phyloP scores from a whole-genome alignment of 2,329 filamentous ascomycete species.

The Alternaria atra region DNA sequence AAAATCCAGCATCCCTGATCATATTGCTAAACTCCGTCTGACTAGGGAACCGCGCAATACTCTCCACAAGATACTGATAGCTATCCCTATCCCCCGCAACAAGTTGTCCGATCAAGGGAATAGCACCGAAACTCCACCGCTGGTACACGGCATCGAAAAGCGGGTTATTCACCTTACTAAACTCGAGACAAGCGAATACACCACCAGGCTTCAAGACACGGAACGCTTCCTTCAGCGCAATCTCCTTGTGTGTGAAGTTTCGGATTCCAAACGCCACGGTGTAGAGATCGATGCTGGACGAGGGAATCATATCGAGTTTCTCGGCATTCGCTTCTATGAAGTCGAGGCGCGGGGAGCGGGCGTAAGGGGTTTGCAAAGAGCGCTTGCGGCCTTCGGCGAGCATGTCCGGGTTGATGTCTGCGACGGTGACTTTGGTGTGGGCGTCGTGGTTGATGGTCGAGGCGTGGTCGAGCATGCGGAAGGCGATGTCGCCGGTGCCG shows the following conservation, averaged over 20 bases:
- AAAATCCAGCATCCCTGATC: slow-evolving; percentile 85
- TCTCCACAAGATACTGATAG: slow-evolving; percentile 98
- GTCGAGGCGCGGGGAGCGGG: slow-evolving; percentile 61
- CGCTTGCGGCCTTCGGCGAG: slow-evolving; percentile 86
- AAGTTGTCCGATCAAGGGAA: slow-evolving; percentile 92
- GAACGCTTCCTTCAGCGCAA: slow-evolving; percentile 82
- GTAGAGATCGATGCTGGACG: slow-evolving; percentile 86
- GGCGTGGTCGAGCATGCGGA: slow-evolving; percentile 91
- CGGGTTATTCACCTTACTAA: slow-evolving; percentile 82
- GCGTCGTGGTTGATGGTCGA: slow-evolving; percentile 81
- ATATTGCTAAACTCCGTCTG: slow-evolving; percentile 85
- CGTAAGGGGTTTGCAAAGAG: slow-evolving; percentile 69
- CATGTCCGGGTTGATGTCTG: slow-evolving; percentile 97
- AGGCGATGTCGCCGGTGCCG: slow-evolving; percentile 96
- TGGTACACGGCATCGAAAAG: slow-evolving; percentile 89
- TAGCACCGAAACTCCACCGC: slow-evolving; percentile 93
- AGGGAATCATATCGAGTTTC: slow-evolving; percentile 70
- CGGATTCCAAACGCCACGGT: slow-evolving; percentile 97
- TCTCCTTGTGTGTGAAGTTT: slow-evolving; percentile 93
- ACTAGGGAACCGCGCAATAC: slow-evolving; percentile 90
- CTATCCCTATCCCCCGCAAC: slow-evolving; percentile 94
- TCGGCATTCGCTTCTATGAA: slow-evolving; percentile 95
- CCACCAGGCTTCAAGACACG: slow-evolving; percentile 93
- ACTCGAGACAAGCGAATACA: slow-evolving; percentile 96
- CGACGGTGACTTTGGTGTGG: slow-evolving; percentile 84